These are phyloP conservation scores for Pythium insidiosum DNA, from an alignment of 352 stramenopile species.

Conservation along the genomic window DNA sequence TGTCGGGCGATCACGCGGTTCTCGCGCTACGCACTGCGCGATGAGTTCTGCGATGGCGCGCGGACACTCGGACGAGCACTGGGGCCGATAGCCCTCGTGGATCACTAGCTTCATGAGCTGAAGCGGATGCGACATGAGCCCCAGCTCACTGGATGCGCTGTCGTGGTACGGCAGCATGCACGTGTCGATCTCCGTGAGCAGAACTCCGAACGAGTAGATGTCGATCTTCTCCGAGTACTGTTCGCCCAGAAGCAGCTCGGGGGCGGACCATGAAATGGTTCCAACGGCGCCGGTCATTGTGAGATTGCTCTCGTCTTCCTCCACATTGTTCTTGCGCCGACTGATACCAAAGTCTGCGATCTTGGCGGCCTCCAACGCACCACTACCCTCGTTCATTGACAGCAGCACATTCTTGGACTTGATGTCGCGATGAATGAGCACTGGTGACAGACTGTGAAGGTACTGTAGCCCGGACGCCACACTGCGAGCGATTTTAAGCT, in stretches of 20 bases:
- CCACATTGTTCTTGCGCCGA: conserved; percentile 34
- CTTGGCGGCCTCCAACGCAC: too few species aligned
- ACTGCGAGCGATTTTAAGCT: conserved; percentile 41
- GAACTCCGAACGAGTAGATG: conserved; percentile 73
- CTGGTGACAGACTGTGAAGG: conserved; percentile 62
- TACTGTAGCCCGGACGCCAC: conserved; percentile 67
- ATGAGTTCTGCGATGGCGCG: conserved; percentile 47
- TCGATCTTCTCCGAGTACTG: conserved; percentile 70
- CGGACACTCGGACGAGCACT: conserved; percentile 41
- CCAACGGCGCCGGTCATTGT: conserved; percentile 40
- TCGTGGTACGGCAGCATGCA: conserved; percentile 64
- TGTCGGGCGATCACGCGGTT: conserved; percentile 44
- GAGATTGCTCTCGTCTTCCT: conserved; percentile 31
- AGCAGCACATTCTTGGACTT: conserved; percentile 85
- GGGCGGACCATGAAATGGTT: conserved; percentile 57
- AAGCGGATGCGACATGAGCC: conserved; percentile 41
- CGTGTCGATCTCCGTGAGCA: conserved; percentile 69
- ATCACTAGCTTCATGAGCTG: conserved; percentile 52
- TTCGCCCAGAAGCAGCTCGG: conserved; percentile 49
- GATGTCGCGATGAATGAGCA: conserved; percentile 82
- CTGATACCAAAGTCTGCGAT: conserved; percentile 47
- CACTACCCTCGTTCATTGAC: conserved; percentile 24
- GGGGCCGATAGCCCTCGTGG: conserved; percentile 44
- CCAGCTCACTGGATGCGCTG: conserved; percentile 22
- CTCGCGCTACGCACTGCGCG: conserved; percentile 34